Base-by-base conservation (phyloP, 2,329 filamentous ascomycete species). In the Chaetoscypha palmicola region DNA sequence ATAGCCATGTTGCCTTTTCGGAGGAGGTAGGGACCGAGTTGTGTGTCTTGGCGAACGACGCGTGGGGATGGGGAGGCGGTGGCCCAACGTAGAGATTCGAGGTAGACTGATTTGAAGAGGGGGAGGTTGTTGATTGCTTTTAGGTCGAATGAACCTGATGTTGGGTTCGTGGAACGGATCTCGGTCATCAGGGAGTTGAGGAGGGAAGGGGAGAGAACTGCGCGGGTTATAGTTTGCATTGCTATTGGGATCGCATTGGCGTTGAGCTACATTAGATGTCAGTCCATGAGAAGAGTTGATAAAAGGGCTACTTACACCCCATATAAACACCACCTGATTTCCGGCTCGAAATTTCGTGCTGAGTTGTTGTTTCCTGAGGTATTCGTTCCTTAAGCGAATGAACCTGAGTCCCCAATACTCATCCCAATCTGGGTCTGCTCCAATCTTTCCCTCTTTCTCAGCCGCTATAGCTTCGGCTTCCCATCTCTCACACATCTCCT, bases 21-120 rank as follows among this genome's bases (percentile, higher is more conserved):
- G 3, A 50, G 30, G 7, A 22, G 36, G 41, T 42, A 50, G 1
- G 36, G 35, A 11, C 48, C 48, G 9, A 50, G 23, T 32, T 50
- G 41, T 10, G n/a, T 26, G 31, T 47, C 41, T 45, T 50, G 36
- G 10, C 42, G 41, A 8, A 50, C 44, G 2, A 50, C 45, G 3
- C 48, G 38, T 3, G 45, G 48, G 4, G 48, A 50, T 8, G 48
- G 44, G 11, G 48, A 50, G 14, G 48, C 48, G 10, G 48, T 50
- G 17, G 48, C 44, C 45, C 45, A 50, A 19, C 48, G 48, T 5
- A 50, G 44, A n/a, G 48, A 23, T 37, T 50, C 48, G 12, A 47
- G 33, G 24, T 44, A 44, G 17, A 50, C 32, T 5, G 48, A 46
- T 34, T 46, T 49, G 23, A 49, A 42, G 11, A 38, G 30, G 5